Evolutionary conservation across 352 stramenopile species (phyloP).

Genomic region (Phytophthora nicotianae): DNA sequence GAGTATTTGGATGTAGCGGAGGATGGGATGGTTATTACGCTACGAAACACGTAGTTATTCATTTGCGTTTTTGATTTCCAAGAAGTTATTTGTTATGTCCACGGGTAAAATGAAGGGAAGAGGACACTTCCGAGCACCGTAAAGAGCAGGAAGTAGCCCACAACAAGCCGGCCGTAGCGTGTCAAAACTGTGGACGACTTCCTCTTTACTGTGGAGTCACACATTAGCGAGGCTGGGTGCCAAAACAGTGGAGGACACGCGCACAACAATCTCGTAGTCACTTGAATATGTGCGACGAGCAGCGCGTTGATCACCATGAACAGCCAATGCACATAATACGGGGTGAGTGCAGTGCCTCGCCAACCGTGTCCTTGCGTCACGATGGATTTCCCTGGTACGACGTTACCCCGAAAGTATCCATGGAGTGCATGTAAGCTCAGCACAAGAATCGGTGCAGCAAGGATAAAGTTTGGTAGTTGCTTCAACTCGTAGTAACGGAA

Average conservation of each 20-base stretch:
- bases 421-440: conserved; percentile 63
- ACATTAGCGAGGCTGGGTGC: conserved; percentile 52
- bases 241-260: conserved; percentile 85
- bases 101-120: conserved; percentile 85
- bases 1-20: conserved; percentile 10
- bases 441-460: conserved; percentile 88
- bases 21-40: conserved; percentile 25
- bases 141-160: conserved; percentile 79
- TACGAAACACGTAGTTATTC: conserved; percentile 28
- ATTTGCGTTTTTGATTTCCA: conserved; percentile 24
- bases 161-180: conserved; percentile 37
- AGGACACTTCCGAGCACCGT: conserved; percentile 68
- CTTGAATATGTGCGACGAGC: conserved; percentile 86
- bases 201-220: conserved; percentile 2
- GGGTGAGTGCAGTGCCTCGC: conserved; percentile 30
- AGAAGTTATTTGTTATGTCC: conserved; percentile 49
- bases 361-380: conserved; percentile 12
- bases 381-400: conserved; percentile 18
- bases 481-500: conserved; percentile 94
- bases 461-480: conserved; percentile 95
- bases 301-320: conserved; percentile 82
- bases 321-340: conserved; percentile 75
- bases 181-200: conserved; percentile 17
- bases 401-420: conserved; percentile 49
- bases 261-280: conserved; percentile 79